Conservation (phyloP, 768 basidiomycete genomes). For the Pleurotus djamor region DNA sequence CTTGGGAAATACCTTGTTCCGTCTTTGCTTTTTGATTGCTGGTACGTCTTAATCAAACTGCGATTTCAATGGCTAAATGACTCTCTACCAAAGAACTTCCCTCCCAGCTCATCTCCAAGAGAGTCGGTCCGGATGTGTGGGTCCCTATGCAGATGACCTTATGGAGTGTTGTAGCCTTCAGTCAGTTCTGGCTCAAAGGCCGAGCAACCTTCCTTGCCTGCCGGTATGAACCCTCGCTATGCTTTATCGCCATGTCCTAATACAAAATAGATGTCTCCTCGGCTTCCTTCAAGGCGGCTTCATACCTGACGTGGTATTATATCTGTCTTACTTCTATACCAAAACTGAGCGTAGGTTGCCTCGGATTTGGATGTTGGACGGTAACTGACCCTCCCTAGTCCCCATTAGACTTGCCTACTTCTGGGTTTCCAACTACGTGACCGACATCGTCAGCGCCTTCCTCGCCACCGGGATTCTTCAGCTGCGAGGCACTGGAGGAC, state of each 20-base stretch:
- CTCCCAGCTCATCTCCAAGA: constrained; percentile 66
- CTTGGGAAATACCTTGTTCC: constrained; percentile 59
- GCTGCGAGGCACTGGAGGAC: constrained; percentile 49
- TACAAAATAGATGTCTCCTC: constrained; percentile 39
- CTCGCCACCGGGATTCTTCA: constrained; percentile 61
- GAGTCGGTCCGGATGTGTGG: constrained; percentile 68
- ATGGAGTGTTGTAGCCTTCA: constrained; percentile 55
- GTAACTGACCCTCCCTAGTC: constrained; percentile 25
- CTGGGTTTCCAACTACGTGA: constrained; percentile 60
- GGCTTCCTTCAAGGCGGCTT: constrained; percentile 67
- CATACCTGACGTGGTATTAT: constrained; percentile 63
- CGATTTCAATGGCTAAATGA: background rate
- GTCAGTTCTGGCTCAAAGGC: constrained; percentile 59
- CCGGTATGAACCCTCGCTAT: constrained; percentile 26
- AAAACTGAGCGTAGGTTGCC: constrained; percentile 45
- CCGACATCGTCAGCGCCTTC: constrained; percentile 58
- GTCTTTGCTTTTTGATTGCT: constrained; percentile 42
- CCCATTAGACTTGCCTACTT: constrained; percentile 69
- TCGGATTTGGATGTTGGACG: background rate
- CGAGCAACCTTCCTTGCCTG: constrained; percentile 52
- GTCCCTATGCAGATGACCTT: constrained; percentile 59
- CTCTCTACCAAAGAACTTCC: constrained; percentile 43
- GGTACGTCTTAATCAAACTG: constrained; percentile 19
- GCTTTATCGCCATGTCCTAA: background rate
- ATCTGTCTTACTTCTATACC: constrained; percentile 66